Base-by-base conservation (phyloP, 2,329 filamentous ascomycete genomes). In the Paraphaeosphaeria sporulosa region DNA sequence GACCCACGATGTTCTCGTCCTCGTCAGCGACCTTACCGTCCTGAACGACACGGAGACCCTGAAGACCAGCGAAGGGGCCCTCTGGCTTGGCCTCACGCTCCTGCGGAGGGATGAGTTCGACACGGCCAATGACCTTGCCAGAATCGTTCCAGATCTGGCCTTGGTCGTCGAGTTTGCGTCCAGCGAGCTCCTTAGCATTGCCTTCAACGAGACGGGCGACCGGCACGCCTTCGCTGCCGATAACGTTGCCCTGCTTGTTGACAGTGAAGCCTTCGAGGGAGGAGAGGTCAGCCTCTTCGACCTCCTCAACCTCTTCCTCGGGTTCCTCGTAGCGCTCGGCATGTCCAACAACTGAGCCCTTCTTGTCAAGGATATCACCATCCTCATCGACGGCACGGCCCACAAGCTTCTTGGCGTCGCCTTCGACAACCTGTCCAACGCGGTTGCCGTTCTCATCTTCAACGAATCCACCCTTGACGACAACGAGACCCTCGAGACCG, bases 101-200 rank as follows among this genome's bases (percentile, higher is more conserved):
- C 9, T 88, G 84, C 69, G 89, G 87, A 23, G 89, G 83, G 38
- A 92, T 87, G 30, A 91, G 80, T 70, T 92, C 89, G 48, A 87
- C 87, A 58, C 83, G 85, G 62, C 90, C 90, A 60, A 92, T 84
- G 49, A 91, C 81, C 59, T 90, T 87, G 48, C 90, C 90, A n/a
- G 84, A 85, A 73, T 92, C 90, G 71, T 89, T 90, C 79, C 89
- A 87, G 65, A 92, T 85, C 70, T 90, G 86, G 38, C 90, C 90
- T 32, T 91, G 80, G 76, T 88, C 90, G 74, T 92, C 88, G 69
- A 89, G 88, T 85, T 90, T 89, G 70, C 86, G 87, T 30, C 90
- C 90, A 10, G 87, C 78, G 44, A 92, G 84, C 56, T 85, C 83
- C 75, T 86, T 85, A 38, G 86, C 71, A 61, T 89, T 86, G 15